Base-by-base conservation (phyloP, 2,329 filamentous ascomycete genomes). In the Aspergillus sp. region DNA sequence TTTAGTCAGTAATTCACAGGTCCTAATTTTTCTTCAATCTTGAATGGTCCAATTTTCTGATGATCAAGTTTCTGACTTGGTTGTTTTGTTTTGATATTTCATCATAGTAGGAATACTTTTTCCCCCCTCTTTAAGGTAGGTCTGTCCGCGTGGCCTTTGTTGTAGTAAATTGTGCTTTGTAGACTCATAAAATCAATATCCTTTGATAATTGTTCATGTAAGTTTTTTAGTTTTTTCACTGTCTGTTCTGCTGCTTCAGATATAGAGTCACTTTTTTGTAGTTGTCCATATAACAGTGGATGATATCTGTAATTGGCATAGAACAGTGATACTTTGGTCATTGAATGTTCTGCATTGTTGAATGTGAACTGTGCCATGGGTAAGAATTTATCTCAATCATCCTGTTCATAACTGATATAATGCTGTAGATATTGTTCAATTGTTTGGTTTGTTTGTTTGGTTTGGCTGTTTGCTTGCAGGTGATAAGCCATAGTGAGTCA, bases 351-450 rank as follows among this genome's bases (percentile, higher is more conserved):
- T 0, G 43, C 3, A 8, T 38, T 44, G 10, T 44, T 44, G 4
- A 33, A 44, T 4, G 32, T 9, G 8, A 32, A 32, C 30, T 32
- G 30, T 32, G 30, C 8, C 30, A 32, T 32, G 8, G 30, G 30
- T 12, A 32, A 9, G 32, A 44, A 44, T 29, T 38, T 4, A 7
- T n/a, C 33, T 29, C 7, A 48, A 28, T 50, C 7, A 33, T 51
- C 38, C 9, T 51, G n/a, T 8, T 51, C 1, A 10, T 52, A 49
- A 7, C 48, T 49, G 0, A 52, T 27, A 30, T 46, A 50, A n/a
- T 44, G 26, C 27, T 27, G 36, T 41, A 52, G n/a, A n/a, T 52
- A 49, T 19, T 49, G n/a, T 41, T 52, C 30, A 2, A 52, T 2
- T 0, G n/a, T 48, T 29, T 51, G 19, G 26, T 51, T 51, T 4